These are phyloP conservation scores for Berberis thunbergii DNA, from an alignment of 164 flowering plant genomes.

Conservation along the genomic window DNA sequence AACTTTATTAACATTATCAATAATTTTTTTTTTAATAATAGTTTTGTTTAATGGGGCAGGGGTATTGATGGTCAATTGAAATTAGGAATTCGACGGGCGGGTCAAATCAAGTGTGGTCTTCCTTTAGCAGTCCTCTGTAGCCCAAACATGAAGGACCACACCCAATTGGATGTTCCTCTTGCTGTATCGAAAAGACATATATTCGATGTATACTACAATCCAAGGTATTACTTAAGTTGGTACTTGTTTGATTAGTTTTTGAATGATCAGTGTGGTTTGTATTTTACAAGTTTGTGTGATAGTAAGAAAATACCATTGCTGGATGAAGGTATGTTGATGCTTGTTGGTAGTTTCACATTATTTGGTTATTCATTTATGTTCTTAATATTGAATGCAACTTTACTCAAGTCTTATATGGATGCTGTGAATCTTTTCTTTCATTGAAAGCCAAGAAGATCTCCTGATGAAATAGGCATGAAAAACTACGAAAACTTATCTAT, in stretches of 20 bases:
- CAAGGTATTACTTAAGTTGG: slow-evolving; percentile 44
- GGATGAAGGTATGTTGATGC: no score
- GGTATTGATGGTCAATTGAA: slow-evolving; percentile 89
- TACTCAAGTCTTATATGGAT: no score
- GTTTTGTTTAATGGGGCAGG: slow-evolving; percentile 25
- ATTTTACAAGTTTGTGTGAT: no score
- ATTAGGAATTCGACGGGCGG: slow-evolving; percentile 79
- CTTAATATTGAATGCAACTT: no score
- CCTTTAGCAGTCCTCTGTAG: slow-evolving; percentile 20
- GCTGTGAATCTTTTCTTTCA: no score
- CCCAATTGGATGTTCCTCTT: slow-evolving; percentile 36
- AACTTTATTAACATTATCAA: no score
- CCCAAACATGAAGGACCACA: slow-evolving; percentile 32
- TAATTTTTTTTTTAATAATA: no score
- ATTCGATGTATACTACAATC: slow-evolving; percentile 71
- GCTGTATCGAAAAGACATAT: slow-evolving; percentile 46
- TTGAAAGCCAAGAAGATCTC: not conserved
- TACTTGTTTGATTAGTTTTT: no score
- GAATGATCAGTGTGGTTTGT: no score
- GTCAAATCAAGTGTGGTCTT: slow-evolving; percentile 38
- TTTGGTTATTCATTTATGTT: no score
- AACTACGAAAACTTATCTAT: not conserved
- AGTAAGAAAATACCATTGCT: no score
- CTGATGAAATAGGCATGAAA: not conserved
- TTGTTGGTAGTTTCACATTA: no score